phyloP scores from a whole-genome alignment of 2,329 filamentous ascomycete genomes.

The Coniochaeta sp. region DNA sequence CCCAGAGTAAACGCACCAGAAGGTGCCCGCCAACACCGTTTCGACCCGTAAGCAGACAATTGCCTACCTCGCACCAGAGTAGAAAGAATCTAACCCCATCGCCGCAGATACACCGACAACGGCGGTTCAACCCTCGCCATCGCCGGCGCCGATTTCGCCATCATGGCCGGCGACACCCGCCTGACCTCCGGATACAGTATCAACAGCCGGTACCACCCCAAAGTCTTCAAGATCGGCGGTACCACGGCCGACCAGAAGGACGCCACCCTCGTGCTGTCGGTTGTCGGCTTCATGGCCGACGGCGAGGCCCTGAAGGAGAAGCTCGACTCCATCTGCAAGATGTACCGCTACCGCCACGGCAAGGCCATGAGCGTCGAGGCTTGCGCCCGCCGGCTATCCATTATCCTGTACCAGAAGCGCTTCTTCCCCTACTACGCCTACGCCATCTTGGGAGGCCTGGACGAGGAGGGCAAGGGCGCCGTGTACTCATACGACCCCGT shows the following conservation, averaged over 20 bases:
- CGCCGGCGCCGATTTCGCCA: conserved; percentile 86
- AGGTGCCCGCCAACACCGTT: conserved; percentile 63
- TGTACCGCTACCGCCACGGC: conserved; percentile 97
- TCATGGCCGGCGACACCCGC: conserved; percentile 95
- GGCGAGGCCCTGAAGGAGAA: conserved; percentile 90
- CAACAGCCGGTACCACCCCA: conserved; percentile 91
- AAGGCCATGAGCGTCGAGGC: conserved; percentile 93
- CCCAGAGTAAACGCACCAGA: conserved; percentile 46
- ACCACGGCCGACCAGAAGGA: conserved; percentile 79
- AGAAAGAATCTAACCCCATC: neutral
- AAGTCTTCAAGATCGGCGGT: conserved; percentile 95
- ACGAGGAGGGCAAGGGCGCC: conserved; percentile 89
- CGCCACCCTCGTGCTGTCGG: conserved; percentile 80
- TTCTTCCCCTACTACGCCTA: conserved; percentile 99
- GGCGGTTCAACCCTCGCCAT: conserved; percentile 95
- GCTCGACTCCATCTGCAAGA: conserved; percentile 91
- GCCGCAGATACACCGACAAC: conserved; percentile 84
- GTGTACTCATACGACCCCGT: conserved; percentile 98
- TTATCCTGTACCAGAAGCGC: conserved; percentile 92
- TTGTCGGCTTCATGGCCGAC: conserved; percentile 93
- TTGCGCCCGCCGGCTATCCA: conserved; percentile 89
- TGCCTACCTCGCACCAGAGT: neutral
- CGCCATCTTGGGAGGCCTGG: conserved; percentile 86
- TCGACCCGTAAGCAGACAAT: conserved; percentile 69
- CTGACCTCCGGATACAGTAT: conserved; percentile 97